Percentiles rank a stretch among this genome's conserved stretches.
Evolutionary conservation across 2,329 filamentous ascomycete species (phyloP).

Genomic region (Thelonectria blattea): DNA sequence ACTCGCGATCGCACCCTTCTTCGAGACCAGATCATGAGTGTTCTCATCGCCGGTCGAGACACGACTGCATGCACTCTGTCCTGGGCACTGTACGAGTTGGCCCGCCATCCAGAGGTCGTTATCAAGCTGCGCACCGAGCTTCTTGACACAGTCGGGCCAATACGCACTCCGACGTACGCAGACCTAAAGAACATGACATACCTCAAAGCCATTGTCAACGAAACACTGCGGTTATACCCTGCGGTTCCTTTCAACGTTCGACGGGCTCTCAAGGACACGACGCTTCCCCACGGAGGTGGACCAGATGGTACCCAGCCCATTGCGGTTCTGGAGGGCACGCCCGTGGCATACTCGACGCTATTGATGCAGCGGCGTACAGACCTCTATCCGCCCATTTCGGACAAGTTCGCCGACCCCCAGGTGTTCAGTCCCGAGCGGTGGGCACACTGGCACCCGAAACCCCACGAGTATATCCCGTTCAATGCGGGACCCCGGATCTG

Average conservation of each 20-base stretch:
- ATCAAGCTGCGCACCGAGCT: conserved; percentile 77
- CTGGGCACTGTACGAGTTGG: conserved; percentile 84
- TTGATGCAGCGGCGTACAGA: conserved; percentile 74
- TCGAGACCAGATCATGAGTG: conserved; percentile 82
- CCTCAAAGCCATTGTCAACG: conserved; percentile 74
- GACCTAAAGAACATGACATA: conserved; percentile 91
- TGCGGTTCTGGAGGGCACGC: conserved; percentile 68
- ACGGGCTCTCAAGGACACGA: conserved; percentile 73
- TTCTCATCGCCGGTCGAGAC: conserved; percentile 85
- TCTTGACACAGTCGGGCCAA: conserved; percentile 66
- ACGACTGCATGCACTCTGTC: conserved; percentile 84
- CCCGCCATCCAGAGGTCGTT: conserved; percentile 70
- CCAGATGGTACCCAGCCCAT: conserved; percentile 66
- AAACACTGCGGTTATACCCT: conserved; percentile 79
- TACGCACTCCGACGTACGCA: conserved; percentile 71
- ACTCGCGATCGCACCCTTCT: conserved; percentile 75
- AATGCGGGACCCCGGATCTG: conserved; percentile 77
- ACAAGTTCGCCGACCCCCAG: conserved; percentile 52
- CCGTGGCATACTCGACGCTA: conserved; percentile 70
- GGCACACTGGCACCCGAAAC: conserved; percentile 66
- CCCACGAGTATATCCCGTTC: conserved; percentile 77
- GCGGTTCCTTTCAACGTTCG: conserved; percentile 82
- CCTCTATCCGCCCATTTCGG: conserved; percentile 60
- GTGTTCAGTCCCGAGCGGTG: conserved; percentile 72
- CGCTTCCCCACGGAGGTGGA: conserved; percentile 74